A percentile compares a stretch with the other conserved stretches of the same genome.
Evolutionary conservation across 306 rosid genomes (phyloP).

Genomic region (Cicer yamashitae): DNA sequence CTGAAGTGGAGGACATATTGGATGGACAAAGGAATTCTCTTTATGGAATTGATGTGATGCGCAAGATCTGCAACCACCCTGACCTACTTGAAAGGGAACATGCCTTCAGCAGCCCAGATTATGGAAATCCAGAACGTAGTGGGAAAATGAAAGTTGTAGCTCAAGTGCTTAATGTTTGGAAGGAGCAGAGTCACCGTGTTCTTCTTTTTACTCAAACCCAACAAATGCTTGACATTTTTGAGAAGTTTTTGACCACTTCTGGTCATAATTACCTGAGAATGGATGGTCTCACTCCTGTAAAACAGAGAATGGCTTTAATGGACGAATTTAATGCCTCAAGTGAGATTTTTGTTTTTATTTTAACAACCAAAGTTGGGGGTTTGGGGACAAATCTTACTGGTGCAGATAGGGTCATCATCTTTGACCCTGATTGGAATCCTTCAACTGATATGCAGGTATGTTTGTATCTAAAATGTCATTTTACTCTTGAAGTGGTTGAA

Average conservation of each 20-base stretch:
- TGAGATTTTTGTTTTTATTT: conserved; percentile 83
- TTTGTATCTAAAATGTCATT: conserved; percentile 1
- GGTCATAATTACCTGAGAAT: conserved; percentile 82
- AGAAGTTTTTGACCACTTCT: conserved; percentile 62
- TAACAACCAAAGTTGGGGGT: conserved; percentile 98
- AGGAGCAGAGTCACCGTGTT: conserved; percentile 96
- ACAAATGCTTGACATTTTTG: conserved; percentile 94
- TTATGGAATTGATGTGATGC: conserved; percentile 96
- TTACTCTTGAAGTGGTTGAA: conserved; percentile 37
- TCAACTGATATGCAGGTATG: conserved; percentile 94
- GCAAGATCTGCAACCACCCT: conserved; percentile 97
- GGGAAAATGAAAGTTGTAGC: conserved; percentile 95
- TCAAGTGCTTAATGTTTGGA: conserved; percentile 94
- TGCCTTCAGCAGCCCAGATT: conserved; percentile 75
- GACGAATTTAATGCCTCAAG: conserved; percentile 86
- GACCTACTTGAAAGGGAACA: conserved; percentile 99
- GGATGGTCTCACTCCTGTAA: conserved; percentile 93
- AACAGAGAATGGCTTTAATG: conserved; percentile 95
- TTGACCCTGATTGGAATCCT: conserved; percentile 98
- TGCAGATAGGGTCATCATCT: conserved; percentile 93
- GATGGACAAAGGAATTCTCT: conserved; percentile 89
- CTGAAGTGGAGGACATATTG: conserved; percentile 90
- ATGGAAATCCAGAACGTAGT: conserved; percentile 94
- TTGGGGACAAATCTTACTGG: conserved; percentile 96
- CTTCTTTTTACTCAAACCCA: conserved; percentile 94